A percentile compares a stretch with the other conserved stretches of the same genome.
phyloP scores from a whole-genome alignment of 257 asterid genomes.

The Coffea canephora region DNA sequence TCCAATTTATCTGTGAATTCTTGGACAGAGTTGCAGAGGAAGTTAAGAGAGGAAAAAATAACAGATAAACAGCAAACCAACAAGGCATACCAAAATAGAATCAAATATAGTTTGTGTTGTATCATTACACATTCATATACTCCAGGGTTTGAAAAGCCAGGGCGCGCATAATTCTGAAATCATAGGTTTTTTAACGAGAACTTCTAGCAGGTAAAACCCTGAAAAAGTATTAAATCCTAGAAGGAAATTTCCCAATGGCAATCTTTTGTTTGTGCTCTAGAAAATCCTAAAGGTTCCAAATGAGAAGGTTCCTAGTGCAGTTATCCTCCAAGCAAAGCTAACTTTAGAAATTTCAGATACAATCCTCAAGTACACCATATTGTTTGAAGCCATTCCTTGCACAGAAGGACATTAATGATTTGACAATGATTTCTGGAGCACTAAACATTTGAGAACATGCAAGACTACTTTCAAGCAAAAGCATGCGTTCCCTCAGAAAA shows the following conservation, averaged over 20 bases:
- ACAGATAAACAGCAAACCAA: background rate
- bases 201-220: no score
- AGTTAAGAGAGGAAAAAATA: background rate
- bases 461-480: no score
- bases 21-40: background rate
- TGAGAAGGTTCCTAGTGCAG: background rate
- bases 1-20: background rate
- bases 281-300: background rate
- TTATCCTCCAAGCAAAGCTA: background rate
- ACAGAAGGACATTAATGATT: background rate
- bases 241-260: background rate
- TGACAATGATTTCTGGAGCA: background rate
- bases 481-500: no score
- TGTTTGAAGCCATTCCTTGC: background rate
- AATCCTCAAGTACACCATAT: background rate
- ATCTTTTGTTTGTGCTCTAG: background rate
- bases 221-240: no score
- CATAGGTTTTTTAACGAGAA: no score
- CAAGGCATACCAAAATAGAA: background rate
- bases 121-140: background rate
- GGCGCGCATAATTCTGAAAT: background rate
- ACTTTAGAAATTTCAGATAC: background rate
- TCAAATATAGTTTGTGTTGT: background rate
- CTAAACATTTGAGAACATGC: background rate
- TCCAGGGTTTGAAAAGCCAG: background rate